Conservation (phyloP, 2,329 filamentous ascomycete species). For the Huntiella abstrusa region DNA sequence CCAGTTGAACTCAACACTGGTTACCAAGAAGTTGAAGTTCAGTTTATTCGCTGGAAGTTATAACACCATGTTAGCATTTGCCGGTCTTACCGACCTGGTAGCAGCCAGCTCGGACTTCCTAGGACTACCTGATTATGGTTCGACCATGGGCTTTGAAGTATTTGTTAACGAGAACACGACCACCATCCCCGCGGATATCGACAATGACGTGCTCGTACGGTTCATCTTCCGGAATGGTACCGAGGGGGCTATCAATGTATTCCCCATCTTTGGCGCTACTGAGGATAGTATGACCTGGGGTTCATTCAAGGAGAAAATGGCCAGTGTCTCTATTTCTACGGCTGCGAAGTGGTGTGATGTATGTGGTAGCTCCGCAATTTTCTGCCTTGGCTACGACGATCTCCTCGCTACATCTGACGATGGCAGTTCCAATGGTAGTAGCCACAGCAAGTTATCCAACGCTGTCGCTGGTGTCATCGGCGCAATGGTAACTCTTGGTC, state of each 20-base stretch:
- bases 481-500: conserved; percentile 18
- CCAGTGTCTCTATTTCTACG: conserved; percentile 16
- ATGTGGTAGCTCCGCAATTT: conserved; percentile 16
- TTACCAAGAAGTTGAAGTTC: conserved; percentile 18
- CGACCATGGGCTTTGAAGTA: conserved; percentile 21
- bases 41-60: conserved; percentile 19
- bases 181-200: conserved; percentile 15
- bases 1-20: conserved; percentile 18
- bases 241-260: conserved; percentile 15
- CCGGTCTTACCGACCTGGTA: conserved; percentile 16
- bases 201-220: conserved; percentile 17
- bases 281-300: conserved; percentile 17
- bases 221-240: conserved; percentile 21
- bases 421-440: too few species aligned
- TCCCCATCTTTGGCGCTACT: conserved; percentile 17
- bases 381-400: conserved; percentile 18
- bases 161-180: conserved; percentile 14
- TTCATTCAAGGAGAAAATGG: conserved; percentile 16
- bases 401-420: too few species aligned
- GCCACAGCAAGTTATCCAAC: conserved; percentile 16
- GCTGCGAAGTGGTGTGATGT: conserved; percentile 17
- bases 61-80: conserved; percentile 21
- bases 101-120: conserved; percentile 16
- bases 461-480: conserved; percentile 19
- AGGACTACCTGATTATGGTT: conserved; percentile 19